phyloP scores from a whole-genome alignment of 768 basidiomycete genomes.

The Mycena indigotica region DNA sequence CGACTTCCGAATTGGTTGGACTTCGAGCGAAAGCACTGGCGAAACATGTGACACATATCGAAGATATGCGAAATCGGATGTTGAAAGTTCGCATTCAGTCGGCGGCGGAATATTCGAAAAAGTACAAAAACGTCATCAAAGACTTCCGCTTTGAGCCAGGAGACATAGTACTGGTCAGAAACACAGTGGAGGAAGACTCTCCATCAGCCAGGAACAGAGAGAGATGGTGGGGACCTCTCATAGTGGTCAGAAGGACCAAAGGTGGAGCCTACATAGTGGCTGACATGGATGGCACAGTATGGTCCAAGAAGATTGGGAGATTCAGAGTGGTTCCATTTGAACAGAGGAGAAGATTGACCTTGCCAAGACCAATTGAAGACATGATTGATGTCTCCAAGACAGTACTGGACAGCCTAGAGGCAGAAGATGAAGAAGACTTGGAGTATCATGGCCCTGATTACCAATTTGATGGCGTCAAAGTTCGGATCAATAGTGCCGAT shows the following conservation, averaged over 20 bases:
- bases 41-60: conserved; percentile 15
- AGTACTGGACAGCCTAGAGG: not conserved
- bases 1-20: conserved; percentile 27
- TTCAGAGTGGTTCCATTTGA: conserved; percentile 24
- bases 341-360: not conserved
- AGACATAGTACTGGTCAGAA: conserved; percentile 31
- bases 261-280: conserved; percentile 28
- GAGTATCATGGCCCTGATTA: not conserved
- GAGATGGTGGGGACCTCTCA: conserved; percentile 36
- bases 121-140: conserved; percentile 17
- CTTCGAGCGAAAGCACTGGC: conserved; percentile 26
- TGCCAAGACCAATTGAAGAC: not conserved
- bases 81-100: not conserved
- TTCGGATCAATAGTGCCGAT: not conserved
- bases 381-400: not conserved
- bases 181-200: conserved; percentile 33
- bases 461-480: conserved; percentile 1
- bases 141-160: conserved; percentile 33
- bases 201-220: conserved; percentile 29
- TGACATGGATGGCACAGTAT: conserved; percentile 5
- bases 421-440: not conserved
- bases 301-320: not conserved
- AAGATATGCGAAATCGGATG: not conserved
- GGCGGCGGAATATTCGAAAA: not conserved
- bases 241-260: conserved; percentile 29